phyloP scores from a whole-genome alignment of 108 stramenopile genomes.

The Stephanodiscus triporus region DNA sequence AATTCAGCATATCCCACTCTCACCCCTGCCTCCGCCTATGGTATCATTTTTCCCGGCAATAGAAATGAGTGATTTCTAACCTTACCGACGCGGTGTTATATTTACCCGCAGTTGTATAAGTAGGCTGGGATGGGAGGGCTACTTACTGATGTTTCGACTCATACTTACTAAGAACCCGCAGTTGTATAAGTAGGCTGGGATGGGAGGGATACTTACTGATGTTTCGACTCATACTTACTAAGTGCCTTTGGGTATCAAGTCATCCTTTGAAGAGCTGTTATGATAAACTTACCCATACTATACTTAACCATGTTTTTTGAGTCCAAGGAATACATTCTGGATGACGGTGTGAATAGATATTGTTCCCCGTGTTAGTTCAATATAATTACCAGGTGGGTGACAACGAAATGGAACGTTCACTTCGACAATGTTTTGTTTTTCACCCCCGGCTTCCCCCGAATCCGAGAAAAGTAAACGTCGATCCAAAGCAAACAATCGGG shows the following conservation, averaged over 20 bases:
- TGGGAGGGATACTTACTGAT: constrained; percentile 1
- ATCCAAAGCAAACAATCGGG: not conserved
- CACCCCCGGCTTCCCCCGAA: too few relatives aligned
- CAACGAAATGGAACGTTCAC: too few relatives aligned
- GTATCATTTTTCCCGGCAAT: not conserved
- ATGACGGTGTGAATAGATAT: not conserved
- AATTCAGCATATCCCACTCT: not conserved
- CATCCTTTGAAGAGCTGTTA: not conserved
- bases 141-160: not conserved
- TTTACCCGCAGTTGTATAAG: not conserved
- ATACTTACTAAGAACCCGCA: not conserved
- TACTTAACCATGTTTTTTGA: constrained; percentile 4
- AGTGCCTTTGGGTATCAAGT: not conserved
- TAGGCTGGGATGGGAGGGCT: not conserved
- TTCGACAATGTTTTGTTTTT: not conserved
- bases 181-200: not conserved
- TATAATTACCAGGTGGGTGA: too few relatives aligned
- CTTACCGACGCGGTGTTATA: not conserved
- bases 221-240: not conserved
- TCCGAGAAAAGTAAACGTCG: not conserved
- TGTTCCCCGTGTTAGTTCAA: too few relatives aligned
- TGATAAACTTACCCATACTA: constrained; percentile 6
- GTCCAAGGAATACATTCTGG: not conserved
- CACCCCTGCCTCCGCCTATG: not conserved
- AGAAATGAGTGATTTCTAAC: not conserved